Conservation (phyloP, 306 rosid species). For the Hippophae tibetana region DNA sequence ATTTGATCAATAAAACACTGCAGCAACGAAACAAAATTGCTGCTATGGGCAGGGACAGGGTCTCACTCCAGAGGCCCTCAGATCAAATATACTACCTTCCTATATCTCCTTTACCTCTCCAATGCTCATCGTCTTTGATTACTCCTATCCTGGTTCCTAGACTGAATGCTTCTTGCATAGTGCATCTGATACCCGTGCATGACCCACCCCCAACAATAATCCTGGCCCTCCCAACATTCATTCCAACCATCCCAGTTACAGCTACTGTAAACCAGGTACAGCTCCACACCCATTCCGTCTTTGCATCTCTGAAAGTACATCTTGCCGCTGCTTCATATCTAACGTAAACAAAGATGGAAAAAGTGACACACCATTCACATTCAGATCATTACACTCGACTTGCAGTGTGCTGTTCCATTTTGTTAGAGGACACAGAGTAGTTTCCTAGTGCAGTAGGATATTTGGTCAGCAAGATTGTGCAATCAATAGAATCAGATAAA, state of each 20-base stretch:
- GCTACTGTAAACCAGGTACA: conserved; percentile 61
- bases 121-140: conserved; percentile 55
- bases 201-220: conserved; percentile 51
- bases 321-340: conserved; percentile 54
- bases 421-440: conserved; percentile 36
- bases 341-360: conserved; percentile 48
- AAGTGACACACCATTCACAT: conserved; percentile 35
- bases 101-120: conserved; percentile 57
- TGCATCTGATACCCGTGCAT: conserved; percentile 73
- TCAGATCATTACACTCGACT: conserved; percentile 37
- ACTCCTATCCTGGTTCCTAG: conserved; percentile 44
- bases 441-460: conserved; percentile 76
- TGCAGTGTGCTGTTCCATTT: conserved; percentile 55
- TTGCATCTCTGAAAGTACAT: conserved; percentile 51
- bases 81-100: conserved; percentile 56
- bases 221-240: conserved; percentile 74
- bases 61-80: conserved; percentile 4
- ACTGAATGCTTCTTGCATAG: conserved; percentile 58
- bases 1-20: conserved; percentile 29
- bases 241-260: conserved; percentile 60
- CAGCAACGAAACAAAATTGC: conserved; percentile 48
- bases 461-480: conserved; percentile 61
- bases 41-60: conserved; percentile 24
- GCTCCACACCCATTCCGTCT: conserved; percentile 61
- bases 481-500: conserved; percentile 77